These are phyloP conservation scores for Nakazawaea ernobii DNA, from an alignment of 805 yeast species.

Conservation along the genomic window DNA sequence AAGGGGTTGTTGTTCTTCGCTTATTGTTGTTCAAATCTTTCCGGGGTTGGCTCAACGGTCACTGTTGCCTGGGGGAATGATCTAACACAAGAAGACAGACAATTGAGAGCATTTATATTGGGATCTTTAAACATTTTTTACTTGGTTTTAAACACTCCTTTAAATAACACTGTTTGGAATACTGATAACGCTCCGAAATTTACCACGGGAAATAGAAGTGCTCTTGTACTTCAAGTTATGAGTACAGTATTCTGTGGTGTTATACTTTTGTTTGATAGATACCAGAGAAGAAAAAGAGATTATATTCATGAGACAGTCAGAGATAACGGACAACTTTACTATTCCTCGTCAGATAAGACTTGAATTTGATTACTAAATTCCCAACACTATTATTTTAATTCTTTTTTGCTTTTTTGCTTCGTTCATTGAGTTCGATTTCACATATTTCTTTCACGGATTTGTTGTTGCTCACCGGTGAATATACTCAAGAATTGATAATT, in stretches of 20 bases:
- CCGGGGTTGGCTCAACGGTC: conserved; percentile 32
- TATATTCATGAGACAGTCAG: background rate
- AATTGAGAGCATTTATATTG: conserved; percentile 57
- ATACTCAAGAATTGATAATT: no score
- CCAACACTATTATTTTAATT: no score
- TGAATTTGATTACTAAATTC: no score
- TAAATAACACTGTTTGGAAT: conserved; percentile 47
- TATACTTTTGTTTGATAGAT: conserved; percentile 5
- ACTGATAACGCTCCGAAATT: conserved; percentile 49
- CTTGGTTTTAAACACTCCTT: conserved; percentile 60
- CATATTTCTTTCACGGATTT: no score
- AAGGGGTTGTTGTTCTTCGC: conserved; percentile 36
- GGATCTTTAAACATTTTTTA: conserved; percentile 65
- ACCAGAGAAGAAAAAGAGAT: conserved; percentile 8
- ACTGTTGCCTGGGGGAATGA: conserved; percentile 37
- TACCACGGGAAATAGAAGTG: conserved; percentile 30
- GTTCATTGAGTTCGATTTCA: no score
- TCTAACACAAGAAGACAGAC: conserved; percentile 43
- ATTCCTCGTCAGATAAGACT: background rate
- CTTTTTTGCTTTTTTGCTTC: no score
- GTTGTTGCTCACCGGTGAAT: no score
- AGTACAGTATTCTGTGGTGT: conserved; percentile 7
- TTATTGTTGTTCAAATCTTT: conserved; percentile 40
- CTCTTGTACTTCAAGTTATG: conserved; percentile 1
- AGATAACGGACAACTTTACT: background rate